These are phyloP conservation scores for Polyporus tsugae DNA, from an alignment of 1,284 basidiomycete species.

Conservation along the genomic window DNA sequence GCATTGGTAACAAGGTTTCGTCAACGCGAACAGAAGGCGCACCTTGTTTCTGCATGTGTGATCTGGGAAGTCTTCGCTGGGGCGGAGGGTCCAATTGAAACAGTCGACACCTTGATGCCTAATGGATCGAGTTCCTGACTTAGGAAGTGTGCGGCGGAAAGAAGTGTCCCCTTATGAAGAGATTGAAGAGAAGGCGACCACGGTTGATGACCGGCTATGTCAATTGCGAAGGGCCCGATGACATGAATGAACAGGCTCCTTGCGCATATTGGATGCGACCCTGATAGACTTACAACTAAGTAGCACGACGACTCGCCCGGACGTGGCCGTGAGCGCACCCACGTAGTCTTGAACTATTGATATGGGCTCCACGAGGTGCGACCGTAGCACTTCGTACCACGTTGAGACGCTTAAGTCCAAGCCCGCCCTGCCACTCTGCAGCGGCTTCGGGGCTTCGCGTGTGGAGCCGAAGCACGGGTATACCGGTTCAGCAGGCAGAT, in stretches of 20 bases:
- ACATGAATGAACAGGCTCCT: constrained; percentile 4
- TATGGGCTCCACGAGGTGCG: constrained; percentile 40
- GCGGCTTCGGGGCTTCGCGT: constrained; percentile 19
- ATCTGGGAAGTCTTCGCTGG: constrained; percentile 18
- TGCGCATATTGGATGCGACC: constrained; percentile 17
- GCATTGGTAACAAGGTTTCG: constrained; percentile 20
- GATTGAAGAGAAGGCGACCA: constrained; percentile 18
- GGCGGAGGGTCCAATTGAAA: constrained; percentile 37
- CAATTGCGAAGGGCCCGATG: background rate
- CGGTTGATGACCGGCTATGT: constrained; percentile 28
- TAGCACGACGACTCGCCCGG: constrained; percentile 43
- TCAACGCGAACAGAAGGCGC: constrained; percentile 1
- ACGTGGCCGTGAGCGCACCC: constrained; percentile 38
- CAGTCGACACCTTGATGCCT: constrained; percentile 39
- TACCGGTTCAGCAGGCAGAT: background rate
- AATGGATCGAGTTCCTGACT: constrained; percentile 32
- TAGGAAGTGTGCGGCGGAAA: constrained; percentile 33
- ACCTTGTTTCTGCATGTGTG: constrained; percentile 15
- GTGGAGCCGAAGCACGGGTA: background rate
- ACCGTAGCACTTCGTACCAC: constrained; percentile 38
- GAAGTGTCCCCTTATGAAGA: constrained; percentile 24
- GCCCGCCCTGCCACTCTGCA: constrained; percentile 18
- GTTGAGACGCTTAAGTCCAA: constrained; percentile 19
- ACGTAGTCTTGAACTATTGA: constrained; percentile 42
- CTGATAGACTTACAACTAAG: constrained; percentile 32